Percentiles rank a stretch among this genome's conserved stretches.
Conservation (phyloP, 2,329 filamentous ascomycete genomes). For the Ceratocystis papillata region DNA sequence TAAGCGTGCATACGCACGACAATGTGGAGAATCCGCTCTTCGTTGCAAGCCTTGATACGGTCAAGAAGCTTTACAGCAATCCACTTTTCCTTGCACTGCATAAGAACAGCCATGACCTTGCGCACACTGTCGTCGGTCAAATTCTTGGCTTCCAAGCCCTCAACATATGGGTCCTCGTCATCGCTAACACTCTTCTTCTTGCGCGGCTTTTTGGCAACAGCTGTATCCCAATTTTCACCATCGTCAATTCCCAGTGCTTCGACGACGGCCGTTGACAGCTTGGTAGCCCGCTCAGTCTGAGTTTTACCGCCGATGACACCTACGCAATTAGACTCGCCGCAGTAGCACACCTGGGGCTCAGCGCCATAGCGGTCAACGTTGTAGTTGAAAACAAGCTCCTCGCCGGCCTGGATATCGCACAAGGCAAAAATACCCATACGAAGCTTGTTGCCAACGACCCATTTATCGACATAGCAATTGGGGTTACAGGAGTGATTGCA, state of each 20-base stretch:
- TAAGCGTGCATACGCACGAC: slow-evolving; percentile 97
- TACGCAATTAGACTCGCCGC: slow-evolving; percentile 84
- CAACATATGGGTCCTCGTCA: slow-evolving; percentile 92
- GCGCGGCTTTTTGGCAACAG: slow-evolving; percentile 76
- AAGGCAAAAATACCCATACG: slow-evolving; percentile 98
- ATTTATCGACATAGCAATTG: slow-evolving; percentile 98
- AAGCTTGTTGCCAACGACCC: slow-evolving; percentile 93
- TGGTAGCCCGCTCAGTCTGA: slow-evolving; percentile 89
- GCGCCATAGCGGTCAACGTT: slow-evolving; percentile 97
- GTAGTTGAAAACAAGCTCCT: slow-evolving; percentile 98
- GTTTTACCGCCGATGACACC: slow-evolving; percentile 97
- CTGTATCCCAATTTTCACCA: slow-evolving; percentile 80
- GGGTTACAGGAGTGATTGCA: slow-evolving; percentile 99
- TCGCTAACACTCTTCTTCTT: slow-evolving; percentile 89
- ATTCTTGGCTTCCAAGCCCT: slow-evolving; percentile 67
- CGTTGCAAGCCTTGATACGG: slow-evolving; percentile 76
- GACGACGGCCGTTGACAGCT: slow-evolving; percentile 77
- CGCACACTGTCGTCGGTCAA: slow-evolving; percentile 75
- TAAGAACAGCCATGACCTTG: slow-evolving; percentile 90
- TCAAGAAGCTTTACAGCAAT: slow-evolving; percentile 89
- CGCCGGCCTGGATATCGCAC: slow-evolving; percentile 71
- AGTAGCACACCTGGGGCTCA: slow-evolving; percentile 94
- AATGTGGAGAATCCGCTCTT: slow-evolving; percentile 74
- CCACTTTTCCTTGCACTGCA: slow-evolving; percentile 99
- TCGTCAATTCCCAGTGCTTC: slow-evolving; percentile 94